Percentiles rank a stretch among this genome's conserved stretches.
These are phyloP conservation scores for Telopea speciosissima DNA, from an alignment of 177 flowering plant species.

Conservation along the genomic window DNA sequence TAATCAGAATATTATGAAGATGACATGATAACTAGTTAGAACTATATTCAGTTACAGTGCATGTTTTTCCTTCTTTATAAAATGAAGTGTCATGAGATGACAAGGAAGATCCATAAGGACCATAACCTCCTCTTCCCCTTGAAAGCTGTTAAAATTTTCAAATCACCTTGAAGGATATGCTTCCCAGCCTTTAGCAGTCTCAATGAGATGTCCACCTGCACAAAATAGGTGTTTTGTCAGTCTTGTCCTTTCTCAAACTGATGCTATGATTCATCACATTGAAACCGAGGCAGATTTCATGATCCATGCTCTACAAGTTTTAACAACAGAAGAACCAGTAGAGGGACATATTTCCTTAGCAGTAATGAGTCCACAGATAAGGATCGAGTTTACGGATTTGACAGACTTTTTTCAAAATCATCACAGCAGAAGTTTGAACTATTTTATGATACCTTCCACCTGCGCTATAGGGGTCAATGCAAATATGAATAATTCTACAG, in stretches of 20 bases:
- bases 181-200: slow-evolving; percentile 84
- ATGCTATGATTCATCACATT: background rate
- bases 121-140: background rate
- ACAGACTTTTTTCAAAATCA: no score
- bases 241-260: background rate
- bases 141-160: background rate
- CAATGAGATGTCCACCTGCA: slow-evolving; percentile 82
- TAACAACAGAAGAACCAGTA: no score
- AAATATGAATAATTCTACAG: no score
- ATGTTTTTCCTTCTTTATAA: background rate
- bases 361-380: no score
- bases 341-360: no score
- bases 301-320: background rate
- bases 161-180: slow-evolving; percentile 91
- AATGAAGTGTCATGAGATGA: slow-evolving; percentile 2
- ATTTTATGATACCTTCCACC: no score
- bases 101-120: background rate
- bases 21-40: background rate
- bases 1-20: background rate
- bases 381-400: no score
- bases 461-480: no score
- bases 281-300: background rate
- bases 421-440: no score
- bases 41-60: background rate
- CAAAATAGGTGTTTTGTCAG: slow-evolving; percentile 10